Evolutionary conservation across 139 green algal species (phyloP).

Genomic region (Coelastrella sp.): DNA sequence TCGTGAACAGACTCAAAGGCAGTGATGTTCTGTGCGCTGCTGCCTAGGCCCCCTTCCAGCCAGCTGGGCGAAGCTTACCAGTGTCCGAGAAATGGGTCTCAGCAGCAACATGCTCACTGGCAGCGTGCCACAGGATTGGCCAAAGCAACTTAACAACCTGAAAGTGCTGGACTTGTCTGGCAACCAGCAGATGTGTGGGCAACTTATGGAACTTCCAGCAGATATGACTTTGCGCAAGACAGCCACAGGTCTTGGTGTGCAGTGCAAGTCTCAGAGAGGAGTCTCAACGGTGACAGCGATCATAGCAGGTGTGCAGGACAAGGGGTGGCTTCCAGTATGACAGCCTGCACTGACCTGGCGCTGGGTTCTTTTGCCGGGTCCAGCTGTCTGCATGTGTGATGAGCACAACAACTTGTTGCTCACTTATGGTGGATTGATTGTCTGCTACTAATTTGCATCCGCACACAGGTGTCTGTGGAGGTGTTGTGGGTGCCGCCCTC

Average conservation of each 20-base stretch:
- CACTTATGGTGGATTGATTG: too few relatives aligned
- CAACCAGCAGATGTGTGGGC: slow-evolving; percentile 34
- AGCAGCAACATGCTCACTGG: slow-evolving; percentile 25
- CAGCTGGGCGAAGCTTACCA: slow-evolving; percentile 12
- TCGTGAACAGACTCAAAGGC: too few relatives aligned
- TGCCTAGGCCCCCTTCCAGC: slow-evolving; percentile 10
- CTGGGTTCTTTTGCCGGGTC: too few relatives aligned
- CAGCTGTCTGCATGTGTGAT: too few relatives aligned
- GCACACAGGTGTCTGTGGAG: not conserved
- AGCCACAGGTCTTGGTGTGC: not conserved
- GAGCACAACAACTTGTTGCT: too few relatives aligned
- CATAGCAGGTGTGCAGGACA: not conserved
- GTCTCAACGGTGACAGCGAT: not conserved
- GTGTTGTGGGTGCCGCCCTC: not conserved
- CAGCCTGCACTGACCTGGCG: too few relatives aligned
- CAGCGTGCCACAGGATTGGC: not conserved
- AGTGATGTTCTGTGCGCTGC: not conserved
- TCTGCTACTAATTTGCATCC: too few relatives aligned
- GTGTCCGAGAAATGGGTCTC: not conserved
- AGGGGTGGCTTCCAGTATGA: too few relatives aligned
- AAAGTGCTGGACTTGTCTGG: not conserved
- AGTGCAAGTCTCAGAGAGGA: not conserved
- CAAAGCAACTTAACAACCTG: not conserved
- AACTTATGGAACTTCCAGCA: not conserved
- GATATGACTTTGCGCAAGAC: not conserved